Percentiles rank a stretch among this genome's conserved stretches.
Evolutionary conservation across 768 basidiomycete genomes (phyloP).

Genomic region (Xerocomus potaroensis): DNA sequence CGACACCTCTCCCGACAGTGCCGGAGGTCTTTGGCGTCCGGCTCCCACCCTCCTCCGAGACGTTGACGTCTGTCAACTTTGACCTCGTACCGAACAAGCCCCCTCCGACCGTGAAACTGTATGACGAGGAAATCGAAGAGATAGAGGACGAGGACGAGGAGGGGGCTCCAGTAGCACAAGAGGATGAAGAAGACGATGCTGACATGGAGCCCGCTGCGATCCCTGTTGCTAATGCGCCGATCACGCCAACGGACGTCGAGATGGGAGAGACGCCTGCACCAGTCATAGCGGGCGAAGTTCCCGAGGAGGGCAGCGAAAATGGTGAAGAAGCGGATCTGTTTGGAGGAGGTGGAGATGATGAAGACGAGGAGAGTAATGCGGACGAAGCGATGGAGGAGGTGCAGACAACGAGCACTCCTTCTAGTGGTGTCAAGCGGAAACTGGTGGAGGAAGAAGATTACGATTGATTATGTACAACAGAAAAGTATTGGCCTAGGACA

Average conservation of each 20-base stretch:
- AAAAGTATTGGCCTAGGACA: conserved; percentile 10
- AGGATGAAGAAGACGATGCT: conserved; percentile 54
- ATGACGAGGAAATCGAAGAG: conserved; percentile 80
- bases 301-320: conserved; percentile 66
- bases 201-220: conserved; percentile 70
- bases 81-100: conserved; percentile 83
- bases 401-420: conserved; percentile 46
- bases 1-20: conserved; percentile 75
- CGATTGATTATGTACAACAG: conserved; percentile 40
- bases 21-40: conserved; percentile 86
- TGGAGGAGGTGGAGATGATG: conserved; percentile 64
- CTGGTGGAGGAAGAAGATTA: conserved; percentile 87
- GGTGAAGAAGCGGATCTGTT: conserved; percentile 77
- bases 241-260: conserved; percentile 64
- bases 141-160: conserved; percentile 49
- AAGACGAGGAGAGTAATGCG: conserved; percentile 53
- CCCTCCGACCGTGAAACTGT: conserved; percentile 69
- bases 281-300: conserved; percentile 31
- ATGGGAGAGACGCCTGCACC: conserved; percentile 36
- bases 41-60: conserved; percentile 63
- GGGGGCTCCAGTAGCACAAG: conserved; percentile 31
- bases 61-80: conserved; percentile 78
- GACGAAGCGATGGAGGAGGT: conserved; percentile 80
- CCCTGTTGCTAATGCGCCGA: conserved; percentile 31
- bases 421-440: conserved; percentile 71